Conservation (phyloP, 164 flowering plant species). For the Santalum album region DNA sequence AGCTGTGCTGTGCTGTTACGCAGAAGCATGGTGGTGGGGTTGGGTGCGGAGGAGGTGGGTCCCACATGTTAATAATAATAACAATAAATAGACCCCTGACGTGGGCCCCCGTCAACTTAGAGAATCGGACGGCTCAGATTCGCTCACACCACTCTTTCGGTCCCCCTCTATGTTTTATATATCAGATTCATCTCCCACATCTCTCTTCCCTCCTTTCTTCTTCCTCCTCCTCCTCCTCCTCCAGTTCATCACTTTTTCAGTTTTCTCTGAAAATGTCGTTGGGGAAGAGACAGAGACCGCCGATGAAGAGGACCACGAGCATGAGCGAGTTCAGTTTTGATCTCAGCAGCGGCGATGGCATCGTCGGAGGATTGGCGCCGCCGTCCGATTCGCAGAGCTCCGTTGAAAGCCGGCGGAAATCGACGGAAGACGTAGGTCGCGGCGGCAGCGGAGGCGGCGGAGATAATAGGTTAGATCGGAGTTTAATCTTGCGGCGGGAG, state of each 20-base stretch:
- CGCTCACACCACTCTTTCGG: slow-evolving; percentile 16
- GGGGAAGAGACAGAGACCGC: slow-evolving; percentile 56
- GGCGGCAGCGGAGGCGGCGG: background rate
- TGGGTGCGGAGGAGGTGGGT: too few relatives aligned
- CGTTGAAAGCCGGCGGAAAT: background rate
- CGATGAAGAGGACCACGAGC: slow-evolving; percentile 61
- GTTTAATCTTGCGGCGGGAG: slow-evolving; percentile 18
- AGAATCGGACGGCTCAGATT: slow-evolving; percentile 30
- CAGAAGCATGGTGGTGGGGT: too few relatives aligned
- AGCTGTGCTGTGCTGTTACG: too few relatives aligned
- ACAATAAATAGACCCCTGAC: too few relatives aligned
- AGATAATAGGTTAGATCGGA: slow-evolving; percentile 14
- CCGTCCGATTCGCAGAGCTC: slow-evolving; percentile 13
- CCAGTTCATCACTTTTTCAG: slow-evolving; percentile 2
- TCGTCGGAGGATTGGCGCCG: too few relatives aligned
- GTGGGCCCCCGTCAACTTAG: too few relatives aligned
- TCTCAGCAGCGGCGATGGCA: slow-evolving; percentile 14
- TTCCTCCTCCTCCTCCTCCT: slow-evolving; percentile 8
- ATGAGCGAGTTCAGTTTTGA: slow-evolving; percentile 53
- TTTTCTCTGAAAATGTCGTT: slow-evolving; percentile 33
- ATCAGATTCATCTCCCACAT: too few relatives aligned
- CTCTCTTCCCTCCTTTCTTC: slow-evolving; percentile 16
- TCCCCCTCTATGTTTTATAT: slow-evolving; percentile 19
- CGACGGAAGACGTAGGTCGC: background rate
- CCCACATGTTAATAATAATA: too few relatives aligned